Evolutionary conservation across 805 yeast genomes (phyloP), one percentile per base, ranked within the genome.

Genomic region (Nakazawaea wickerhamii): DNA sequence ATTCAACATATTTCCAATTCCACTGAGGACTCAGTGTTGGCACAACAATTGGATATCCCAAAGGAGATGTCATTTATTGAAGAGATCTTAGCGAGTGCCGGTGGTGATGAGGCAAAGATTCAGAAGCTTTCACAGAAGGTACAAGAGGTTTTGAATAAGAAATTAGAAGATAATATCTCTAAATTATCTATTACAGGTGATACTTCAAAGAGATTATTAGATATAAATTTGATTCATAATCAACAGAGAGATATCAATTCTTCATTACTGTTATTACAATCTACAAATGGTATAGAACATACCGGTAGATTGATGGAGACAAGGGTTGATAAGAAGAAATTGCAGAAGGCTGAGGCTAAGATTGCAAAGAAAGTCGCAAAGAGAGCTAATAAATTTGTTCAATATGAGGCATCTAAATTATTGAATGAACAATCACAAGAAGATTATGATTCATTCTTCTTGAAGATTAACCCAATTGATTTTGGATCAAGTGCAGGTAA

Each of bases 281-380:
- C 89, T 13, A 73, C 83, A 13, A 76, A 79, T 48, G 96, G 89
- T 57, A 83, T 93, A 51, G 96, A 90, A 49, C 95, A 90, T 49
- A 73, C 95, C 0, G 96, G 96, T 44, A 77, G 96, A 64, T 80
- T 83, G 52, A 84, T 89, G 68, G 98, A 93, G 62, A 81, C 95
- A 35, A 78, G 95, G 57, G 99, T 93, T 33, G 99, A 93, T 63
- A 84, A 84, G 72, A 90, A 89, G 79, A 93, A 93, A 64, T 79
- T 93, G 55, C 96, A 90, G 59, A 93, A 91, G 64, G 99, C 96
- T 45, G 99, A 93, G 69, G 79, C 89, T 56, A 93, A 93, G 71
- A 90, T 93, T 59, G 97, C 96, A 18, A 91, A 95, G 59, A 93
- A 93, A 67, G 91, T 93, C 48, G 97, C 96, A 31, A 91, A 91